Evolutionary conservation across 1,139 yeast genomes (phyloP).

Genomic region (Protomyces pachydermus): DNA sequence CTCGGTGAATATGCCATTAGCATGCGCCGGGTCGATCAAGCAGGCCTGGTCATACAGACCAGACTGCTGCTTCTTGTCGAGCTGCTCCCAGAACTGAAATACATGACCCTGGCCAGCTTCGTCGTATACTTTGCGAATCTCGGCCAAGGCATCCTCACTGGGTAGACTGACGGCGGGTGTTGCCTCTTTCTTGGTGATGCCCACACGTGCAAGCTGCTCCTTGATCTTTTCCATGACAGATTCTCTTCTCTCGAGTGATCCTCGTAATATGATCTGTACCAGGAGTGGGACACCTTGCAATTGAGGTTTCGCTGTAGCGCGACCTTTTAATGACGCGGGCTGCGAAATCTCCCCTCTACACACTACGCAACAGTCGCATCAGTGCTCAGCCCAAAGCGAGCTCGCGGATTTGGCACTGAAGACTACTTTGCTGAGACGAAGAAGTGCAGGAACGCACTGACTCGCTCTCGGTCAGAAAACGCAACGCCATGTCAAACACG

Average conservation of each 20-base stretch:
- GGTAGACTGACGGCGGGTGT: neutral
- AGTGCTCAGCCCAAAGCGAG: too few species aligned
- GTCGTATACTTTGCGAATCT: slow-evolving; percentile 35
- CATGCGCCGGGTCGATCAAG: slow-evolving; percentile 40
- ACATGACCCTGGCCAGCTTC: slow-evolving; percentile 46
- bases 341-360: too few species aligned
- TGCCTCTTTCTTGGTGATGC: neutral
- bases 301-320: too few species aligned
- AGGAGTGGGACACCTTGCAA: too few species aligned
- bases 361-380: too few species aligned
- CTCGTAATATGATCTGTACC: neutral
- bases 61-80: slow-evolving; percentile 36
- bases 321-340: too few species aligned
- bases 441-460: too few species aligned
- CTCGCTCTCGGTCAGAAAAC: neutral
- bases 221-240: neutral
- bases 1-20: slow-evolving; percentile 37
- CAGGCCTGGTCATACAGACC: slow-evolving; percentile 39
- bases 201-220: neutral
- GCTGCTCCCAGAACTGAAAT: slow-evolving; percentile 41
- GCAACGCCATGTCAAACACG: slow-evolving; percentile 53
- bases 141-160: neutral
- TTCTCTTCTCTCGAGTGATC: neutral
- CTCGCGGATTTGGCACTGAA: too few species aligned
- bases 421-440: too few species aligned